Evolutionary conservation across 2,329 filamentous ascomycete genomes (phyloP), one percentile per base, ranked within the genome.

Genomic region (Claviceps spartinae): DNA sequence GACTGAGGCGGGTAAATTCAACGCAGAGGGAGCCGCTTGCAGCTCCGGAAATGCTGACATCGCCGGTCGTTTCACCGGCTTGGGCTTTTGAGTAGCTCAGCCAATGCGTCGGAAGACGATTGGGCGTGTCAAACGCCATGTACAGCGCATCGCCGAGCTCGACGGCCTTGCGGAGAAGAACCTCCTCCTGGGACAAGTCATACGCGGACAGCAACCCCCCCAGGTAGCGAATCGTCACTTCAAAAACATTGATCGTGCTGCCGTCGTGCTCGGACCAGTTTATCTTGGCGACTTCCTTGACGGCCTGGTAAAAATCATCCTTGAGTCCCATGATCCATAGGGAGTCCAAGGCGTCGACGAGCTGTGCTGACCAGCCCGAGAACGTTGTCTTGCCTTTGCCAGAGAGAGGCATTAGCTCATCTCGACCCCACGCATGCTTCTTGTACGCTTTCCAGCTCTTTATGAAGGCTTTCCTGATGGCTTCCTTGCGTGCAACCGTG

Each of bases 1-100:
- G 86, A 20, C 82, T 81, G 46, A 91, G 72, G 5, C 86, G 73
- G 2, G 83, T 88, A 62, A 90, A 88, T 62, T 90, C 86, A 54
- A 91, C 65, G 8, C 79, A 81, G 52, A 90, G 71, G 9, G 83
- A 85, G 36, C 85, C 85, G 16, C 68, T 67, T n/a, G 70, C 71
- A 30, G 74, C 74, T 7, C 67, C 65, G 2, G 69, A 66, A 58
- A 73, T 70, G 50, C 59, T 62, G 14, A 56, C 53, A 43, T 69
- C 64, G 22, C 67, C 67, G 6, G 48, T 54, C 48, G 72, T 69
- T 40, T 56, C 54, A 34, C 72, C 72, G 8, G 60, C 54, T 49
- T 65, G 69, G 22, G 70, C 71, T 26, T 63, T 62, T 6, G 61
- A 53, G 50, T 63, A 85, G 61, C 70, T 60, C 54, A 75, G 68